A percentile compares a stretch with the other conserved stretches of the same genome.
Conservation (phyloP, 352 stramenopile genomes). For the Globisporangium echinulatum region DNA sequence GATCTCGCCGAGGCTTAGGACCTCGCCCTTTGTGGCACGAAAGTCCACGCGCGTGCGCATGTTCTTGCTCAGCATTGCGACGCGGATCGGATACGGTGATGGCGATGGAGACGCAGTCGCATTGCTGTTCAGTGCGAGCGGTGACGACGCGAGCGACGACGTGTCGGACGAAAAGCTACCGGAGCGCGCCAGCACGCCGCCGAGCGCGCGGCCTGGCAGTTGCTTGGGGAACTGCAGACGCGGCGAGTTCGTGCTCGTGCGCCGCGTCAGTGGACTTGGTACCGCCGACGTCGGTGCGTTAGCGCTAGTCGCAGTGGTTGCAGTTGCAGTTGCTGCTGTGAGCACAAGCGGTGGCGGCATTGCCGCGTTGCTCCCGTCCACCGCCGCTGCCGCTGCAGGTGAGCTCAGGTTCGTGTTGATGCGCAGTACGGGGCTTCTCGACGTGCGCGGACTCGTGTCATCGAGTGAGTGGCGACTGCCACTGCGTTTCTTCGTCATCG, state of each 20-base stretch:
- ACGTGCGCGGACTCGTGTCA: background rate
- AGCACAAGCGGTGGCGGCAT: slow-evolving; percentile 6
- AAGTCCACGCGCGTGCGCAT: slow-evolving; percentile 45
- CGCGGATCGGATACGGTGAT: slow-evolving; percentile 24
- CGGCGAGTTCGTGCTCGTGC: slow-evolving; percentile 10
- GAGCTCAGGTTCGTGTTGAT: slow-evolving; percentile 14
- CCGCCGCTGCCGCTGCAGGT: background rate
- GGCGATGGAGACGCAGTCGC: slow-evolving; percentile 11
- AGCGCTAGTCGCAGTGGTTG: background rate
- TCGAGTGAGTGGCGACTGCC: slow-evolving; percentile 5
- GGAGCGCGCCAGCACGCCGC: slow-evolving; percentile 6
- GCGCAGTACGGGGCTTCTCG: slow-evolving; percentile 3
- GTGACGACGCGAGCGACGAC: slow-evolving; percentile 13
- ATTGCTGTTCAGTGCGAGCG: background rate
- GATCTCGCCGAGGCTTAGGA: slow-evolving; percentile 68
- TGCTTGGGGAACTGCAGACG: slow-evolving; percentile 11
- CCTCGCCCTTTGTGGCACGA: slow-evolving; percentile 38
- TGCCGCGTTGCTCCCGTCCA: background rate
- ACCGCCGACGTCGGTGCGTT: background rate
- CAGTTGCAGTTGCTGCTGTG: background rate
- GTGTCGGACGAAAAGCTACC: slow-evolving; percentile 15
- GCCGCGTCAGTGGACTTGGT: background rate
- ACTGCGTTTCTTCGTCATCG: slow-evolving; percentile 17
- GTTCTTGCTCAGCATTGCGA: slow-evolving; percentile 64
- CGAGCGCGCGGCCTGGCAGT: background rate